Conservation (phyloP, 768 basidiomycete species). For the Dendrothele bispora region DNA sequence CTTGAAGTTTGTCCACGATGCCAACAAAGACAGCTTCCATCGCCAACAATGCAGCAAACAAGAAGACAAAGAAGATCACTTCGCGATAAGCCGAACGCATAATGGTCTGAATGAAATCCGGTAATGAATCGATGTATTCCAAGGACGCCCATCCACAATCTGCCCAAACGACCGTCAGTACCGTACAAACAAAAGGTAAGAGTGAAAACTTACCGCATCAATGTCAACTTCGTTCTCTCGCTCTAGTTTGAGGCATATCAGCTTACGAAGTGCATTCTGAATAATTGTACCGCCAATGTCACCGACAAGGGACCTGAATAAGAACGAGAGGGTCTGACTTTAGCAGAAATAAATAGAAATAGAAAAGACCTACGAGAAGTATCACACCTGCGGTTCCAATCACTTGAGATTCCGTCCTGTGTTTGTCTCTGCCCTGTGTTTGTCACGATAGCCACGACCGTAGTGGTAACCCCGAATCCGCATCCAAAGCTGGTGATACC, state of each 20-base stretch:
- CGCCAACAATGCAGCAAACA: background rate
- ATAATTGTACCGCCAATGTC: constrained; percentile 61
- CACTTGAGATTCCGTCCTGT: constrained; percentile 64
- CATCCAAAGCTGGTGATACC: background rate
- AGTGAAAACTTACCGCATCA: constrained; percentile 46
- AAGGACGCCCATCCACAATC: constrained; percentile 52
- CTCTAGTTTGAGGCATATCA: constrained; percentile 40
- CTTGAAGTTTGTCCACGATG: too few relatives aligned
- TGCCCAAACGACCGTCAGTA: constrained; percentile 15
- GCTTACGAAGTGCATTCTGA: constrained; percentile 47
- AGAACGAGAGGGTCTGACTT: constrained; percentile 49
- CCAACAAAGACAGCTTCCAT: too few relatives aligned
- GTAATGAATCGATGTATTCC: constrained; percentile 43
- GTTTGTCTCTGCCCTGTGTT: constrained; percentile 61
- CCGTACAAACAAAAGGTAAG: background rate
- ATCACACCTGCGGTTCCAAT: constrained; percentile 60
- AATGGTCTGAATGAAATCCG: constrained; percentile 34
- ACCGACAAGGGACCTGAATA: constrained; percentile 63
- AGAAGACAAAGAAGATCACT: background rate
- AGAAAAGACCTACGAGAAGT: background rate
- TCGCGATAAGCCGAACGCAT: constrained; percentile 39
- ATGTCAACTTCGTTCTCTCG: constrained; percentile 36
- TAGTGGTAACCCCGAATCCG: constrained; percentile 47
- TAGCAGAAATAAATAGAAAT: background rate
- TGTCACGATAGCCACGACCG: constrained; percentile 59